Evolutionary conservation across 1,284 basidiomycete species (phyloP).

Genomic region (Vanrija sp.): DNA sequence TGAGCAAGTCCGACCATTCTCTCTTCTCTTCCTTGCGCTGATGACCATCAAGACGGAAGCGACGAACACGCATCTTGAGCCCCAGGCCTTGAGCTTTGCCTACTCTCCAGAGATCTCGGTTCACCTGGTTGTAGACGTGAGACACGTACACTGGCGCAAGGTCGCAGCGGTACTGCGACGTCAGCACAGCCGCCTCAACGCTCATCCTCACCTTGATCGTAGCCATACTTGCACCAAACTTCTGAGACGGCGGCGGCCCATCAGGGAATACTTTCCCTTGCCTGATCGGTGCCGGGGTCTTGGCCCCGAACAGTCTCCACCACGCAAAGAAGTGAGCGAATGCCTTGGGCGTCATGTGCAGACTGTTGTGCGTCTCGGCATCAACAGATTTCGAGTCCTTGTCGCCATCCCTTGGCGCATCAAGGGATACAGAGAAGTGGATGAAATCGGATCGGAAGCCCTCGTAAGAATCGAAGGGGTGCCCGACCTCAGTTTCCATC

Average conservation of each 20-base stretch:
- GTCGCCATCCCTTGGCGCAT: conserved; percentile 56
- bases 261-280: conserved; percentile 77
- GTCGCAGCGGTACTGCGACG: conserved; percentile 68
- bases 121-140: conserved; percentile 81
- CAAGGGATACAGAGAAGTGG: conserved; percentile 84
- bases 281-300: conserved; percentile 77
- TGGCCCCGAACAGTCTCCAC: conserved; percentile 80
- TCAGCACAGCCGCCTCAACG: too few relatives aligned
- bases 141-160: conserved; percentile 77
- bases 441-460: conserved; percentile 92
- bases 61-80: conserved; percentile 72
- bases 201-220: conserved; percentile 60
- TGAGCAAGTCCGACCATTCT: conserved; percentile 40
- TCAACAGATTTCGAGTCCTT: not conserved
- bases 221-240: conserved; percentile 82
- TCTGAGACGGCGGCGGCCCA: conserved; percentile 70
- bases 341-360: conserved; percentile 81
- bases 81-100: conserved; percentile 72
- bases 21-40: conserved; percentile 77
- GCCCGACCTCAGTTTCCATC: conserved; percentile 38
- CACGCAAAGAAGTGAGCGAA: conserved; percentile 91
- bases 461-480: conserved; percentile 70
- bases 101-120: conserved; percentile 67
- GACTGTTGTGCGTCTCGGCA: conserved; percentile 58
- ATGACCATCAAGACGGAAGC: conserved; percentile 86